Evolutionary conservation across 2,329 filamentous ascomycete species (phyloP), one percentile per base, ranked within the genome.

Genomic region (Hypoxylon sp.): DNA sequence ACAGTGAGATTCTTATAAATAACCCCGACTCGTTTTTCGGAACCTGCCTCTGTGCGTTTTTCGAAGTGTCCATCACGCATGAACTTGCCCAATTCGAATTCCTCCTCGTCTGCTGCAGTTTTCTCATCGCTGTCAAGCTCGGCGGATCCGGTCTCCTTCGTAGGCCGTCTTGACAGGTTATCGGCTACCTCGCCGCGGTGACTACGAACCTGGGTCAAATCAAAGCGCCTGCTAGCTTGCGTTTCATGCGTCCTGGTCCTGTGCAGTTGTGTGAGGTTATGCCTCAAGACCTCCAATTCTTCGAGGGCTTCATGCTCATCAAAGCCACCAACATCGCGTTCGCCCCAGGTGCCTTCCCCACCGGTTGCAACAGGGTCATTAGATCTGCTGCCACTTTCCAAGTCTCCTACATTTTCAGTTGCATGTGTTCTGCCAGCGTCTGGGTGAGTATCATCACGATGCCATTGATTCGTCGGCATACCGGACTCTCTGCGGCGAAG

Each of bases 1-100:
- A 95, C 92, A 0, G 89, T 93, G 55, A 95, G 83, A 73, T 92
- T 86, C 79, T 91, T 92, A 83, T 91, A 95, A 1, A 94, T 82
- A 0, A 95, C 91, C 2, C 93, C 92, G 10, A 95, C 88, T 74
- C 90, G 92, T 82, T 95, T 96, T 10, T 90, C 86, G 0, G 92
- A 91, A 5, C 89, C 90, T 3, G 80, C 77, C 31, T 89, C 86
- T 2, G 87, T 88, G 11, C 91, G 86, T 77, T 91, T 93, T 79
- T 94, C 92, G 66, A 94, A 90, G 74, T 92, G 90, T 0, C 92
- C 92, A 66, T 92, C 89, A 51, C 88, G 86, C 80, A 95, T 87
- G 76, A 95, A 95, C 11, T 89, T 82, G 35, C 86, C 87, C 1
- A 95, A 84, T 67, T 92, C 86, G 70, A 95, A 94, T 2, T 87